A percentile compares a stretch with the other conserved stretches of the same genome.
These are phyloP conservation scores for Solanum ahanhuiri DNA, from an alignment of 257 asterid species.

Conservation along the genomic window DNA sequence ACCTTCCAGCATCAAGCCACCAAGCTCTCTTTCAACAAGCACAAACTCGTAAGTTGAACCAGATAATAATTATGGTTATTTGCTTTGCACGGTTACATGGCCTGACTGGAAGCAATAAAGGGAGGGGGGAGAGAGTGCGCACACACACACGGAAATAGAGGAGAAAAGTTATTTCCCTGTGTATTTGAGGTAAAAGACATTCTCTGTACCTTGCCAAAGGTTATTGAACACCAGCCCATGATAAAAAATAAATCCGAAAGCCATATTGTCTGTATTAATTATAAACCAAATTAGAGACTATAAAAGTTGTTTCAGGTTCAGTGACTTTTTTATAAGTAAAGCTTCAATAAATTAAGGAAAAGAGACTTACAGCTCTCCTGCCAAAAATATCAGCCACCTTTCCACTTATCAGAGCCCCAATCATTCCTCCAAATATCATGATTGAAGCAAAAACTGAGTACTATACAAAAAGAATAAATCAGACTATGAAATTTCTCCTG, in stretches of 20 bases:
- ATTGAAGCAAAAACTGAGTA: slow-evolving; percentile 19
- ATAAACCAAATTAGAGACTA: not conserved
- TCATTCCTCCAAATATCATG: slow-evolving; percentile 16
- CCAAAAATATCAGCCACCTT: slow-evolving; percentile 12
- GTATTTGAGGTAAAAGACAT: not conserved
- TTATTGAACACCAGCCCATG: slow-evolving; percentile 14
- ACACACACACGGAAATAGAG: not conserved
- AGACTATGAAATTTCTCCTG: not conserved
- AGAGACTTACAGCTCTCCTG: slow-evolving; percentile 14
- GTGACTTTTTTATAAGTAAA: not conserved
- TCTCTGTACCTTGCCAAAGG: slow-evolving; percentile 14
- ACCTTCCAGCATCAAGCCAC: slow-evolving; percentile 19
- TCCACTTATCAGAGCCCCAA: slow-evolving; percentile 20
- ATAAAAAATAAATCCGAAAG: slow-evolving; percentile 4
- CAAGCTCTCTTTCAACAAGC: slow-evolving; percentile 6
- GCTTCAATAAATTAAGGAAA: not conserved
- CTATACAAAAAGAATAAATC: not conserved
- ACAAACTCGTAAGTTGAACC: not conserved
- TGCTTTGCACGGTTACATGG: not conserved
- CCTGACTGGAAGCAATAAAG: not conserved
- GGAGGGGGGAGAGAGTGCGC: not conserved
- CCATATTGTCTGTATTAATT: slow-evolving; percentile 9
- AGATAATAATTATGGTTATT: not conserved
- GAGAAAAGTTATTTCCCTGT: not conserved
- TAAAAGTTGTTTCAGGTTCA: not conserved